These are phyloP conservation scores for Rhynchosporium graminicola DNA, from an alignment of 2,329 filamentous ascomycete species.

Conservation along the genomic window DNA sequence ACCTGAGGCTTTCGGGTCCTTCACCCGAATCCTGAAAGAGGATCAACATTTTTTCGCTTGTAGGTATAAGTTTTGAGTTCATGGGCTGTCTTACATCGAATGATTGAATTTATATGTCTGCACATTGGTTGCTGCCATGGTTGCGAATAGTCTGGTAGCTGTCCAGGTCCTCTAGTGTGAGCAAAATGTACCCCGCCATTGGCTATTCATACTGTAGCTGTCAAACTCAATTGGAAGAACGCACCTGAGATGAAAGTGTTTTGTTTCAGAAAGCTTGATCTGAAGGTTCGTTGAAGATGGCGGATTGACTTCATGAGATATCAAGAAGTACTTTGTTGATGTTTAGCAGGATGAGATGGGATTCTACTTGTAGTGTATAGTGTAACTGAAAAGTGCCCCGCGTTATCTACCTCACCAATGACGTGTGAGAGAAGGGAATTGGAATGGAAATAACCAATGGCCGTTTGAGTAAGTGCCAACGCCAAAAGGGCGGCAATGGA, in stretches of 20 bases:
- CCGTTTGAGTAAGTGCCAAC: background rate
- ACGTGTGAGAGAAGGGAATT: slow-evolving; percentile 10
- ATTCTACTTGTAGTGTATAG: background rate
- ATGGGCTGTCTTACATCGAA: slow-evolving; percentile 65
- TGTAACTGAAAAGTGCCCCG: slow-evolving; percentile 6
- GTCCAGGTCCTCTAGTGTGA: slow-evolving; percentile 28
- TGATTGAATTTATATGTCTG: slow-evolving; percentile 84
- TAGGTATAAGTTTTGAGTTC: background rate
- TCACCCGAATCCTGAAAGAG: slow-evolving; percentile 76
- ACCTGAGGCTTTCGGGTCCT: slow-evolving; percentile 84
- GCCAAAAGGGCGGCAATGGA: background rate
- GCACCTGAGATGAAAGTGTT: slow-evolving; percentile 33
- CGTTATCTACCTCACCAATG: slow-evolving; percentile 14
- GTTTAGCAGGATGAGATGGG: slow-evolving; percentile 11
- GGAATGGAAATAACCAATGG: background rate
- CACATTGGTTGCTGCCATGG: slow-evolving; percentile 62
- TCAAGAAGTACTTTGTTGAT: background rate
- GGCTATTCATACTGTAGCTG: background rate
- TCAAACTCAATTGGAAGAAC: background rate
- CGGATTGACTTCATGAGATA: slow-evolving; percentile 33
- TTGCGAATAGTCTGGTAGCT: slow-evolving; percentile 39
- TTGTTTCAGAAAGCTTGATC: slow-evolving; percentile 24
- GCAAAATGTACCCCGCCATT: slow-evolving; percentile 20
- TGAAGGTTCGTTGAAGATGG: slow-evolving; percentile 29
- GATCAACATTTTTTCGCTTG: slow-evolving; percentile 19